These are phyloP conservation scores for Trametes coccinea DNA, from an alignment of 768 basidiomycete genomes.

Conservation along the genomic window DNA sequence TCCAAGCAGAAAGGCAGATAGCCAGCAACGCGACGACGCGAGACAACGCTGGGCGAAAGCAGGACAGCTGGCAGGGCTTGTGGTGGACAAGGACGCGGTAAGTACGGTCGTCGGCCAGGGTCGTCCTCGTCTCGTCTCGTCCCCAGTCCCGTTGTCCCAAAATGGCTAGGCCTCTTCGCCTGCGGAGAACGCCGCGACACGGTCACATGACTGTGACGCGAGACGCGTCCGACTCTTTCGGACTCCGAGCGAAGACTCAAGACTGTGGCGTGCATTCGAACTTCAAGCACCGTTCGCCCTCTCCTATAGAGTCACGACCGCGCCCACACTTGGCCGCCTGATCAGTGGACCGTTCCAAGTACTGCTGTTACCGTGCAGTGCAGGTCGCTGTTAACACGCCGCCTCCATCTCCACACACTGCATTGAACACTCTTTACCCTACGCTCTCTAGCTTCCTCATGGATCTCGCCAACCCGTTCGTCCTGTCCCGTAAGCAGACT, in stretches of 20 bases:
- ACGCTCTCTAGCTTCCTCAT: constrained; percentile 20
- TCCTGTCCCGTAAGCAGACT: constrained; percentile 7
- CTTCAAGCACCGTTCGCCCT: background rate
- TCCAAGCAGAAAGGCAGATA: background rate
- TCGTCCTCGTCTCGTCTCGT: background rate
- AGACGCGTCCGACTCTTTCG: background rate
- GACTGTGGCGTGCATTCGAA: constrained; percentile 1
- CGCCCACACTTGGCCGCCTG: background rate
- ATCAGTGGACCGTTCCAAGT: background rate
- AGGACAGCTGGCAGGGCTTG: background rate
- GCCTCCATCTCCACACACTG: background rate
- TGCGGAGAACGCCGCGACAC: constrained; percentile 16
- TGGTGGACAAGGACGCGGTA: background rate
- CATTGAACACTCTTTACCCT: constrained; percentile 19
- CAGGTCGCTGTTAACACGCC: constrained; percentile 17
- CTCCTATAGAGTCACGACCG: background rate
- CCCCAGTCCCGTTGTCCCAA: background rate
- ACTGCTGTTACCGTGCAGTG: constrained; percentile 10
- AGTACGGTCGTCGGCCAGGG: background rate
- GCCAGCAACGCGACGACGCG: background rate
- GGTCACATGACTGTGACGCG: constrained; percentile 15
- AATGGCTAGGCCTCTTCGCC: background rate
- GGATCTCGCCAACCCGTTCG: constrained; percentile 10
- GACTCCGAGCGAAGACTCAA: background rate
- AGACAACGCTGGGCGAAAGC: background rate